phyloP scores from a whole-genome alignment of 2,329 filamentous ascomycete species.

The Colletotrichum musae region DNA sequence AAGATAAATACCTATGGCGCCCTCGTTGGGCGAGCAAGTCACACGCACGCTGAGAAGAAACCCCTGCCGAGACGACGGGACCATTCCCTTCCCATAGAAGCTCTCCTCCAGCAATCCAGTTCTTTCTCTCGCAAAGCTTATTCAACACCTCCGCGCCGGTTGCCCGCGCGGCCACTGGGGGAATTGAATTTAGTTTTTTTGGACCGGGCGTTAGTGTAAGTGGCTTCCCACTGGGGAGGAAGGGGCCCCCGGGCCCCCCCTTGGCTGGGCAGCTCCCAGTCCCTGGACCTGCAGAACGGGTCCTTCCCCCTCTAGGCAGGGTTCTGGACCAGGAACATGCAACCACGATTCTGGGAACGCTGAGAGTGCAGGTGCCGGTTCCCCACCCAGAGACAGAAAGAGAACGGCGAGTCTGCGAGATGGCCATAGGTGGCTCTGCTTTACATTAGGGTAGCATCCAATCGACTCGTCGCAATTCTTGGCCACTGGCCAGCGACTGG shows the following conservation, averaged over 20 bases:
- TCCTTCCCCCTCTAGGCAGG: not conserved
- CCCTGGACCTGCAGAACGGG: constrained; percentile 2
- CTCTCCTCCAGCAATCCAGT: constrained; percentile 5
- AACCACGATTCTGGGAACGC: constrained; percentile 18
- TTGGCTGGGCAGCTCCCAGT: not conserved
- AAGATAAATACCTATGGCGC: constrained; percentile 27
- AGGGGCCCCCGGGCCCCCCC: not conserved
- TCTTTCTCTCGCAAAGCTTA: constrained; percentile 35
- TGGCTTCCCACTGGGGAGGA: constrained; percentile 3
- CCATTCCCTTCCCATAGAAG: not conserved
- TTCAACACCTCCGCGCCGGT: constrained; percentile 23
- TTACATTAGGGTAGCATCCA: constrained; percentile 24
- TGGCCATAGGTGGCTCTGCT: not conserved
- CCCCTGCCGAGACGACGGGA: constrained; percentile 19
- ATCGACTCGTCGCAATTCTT: constrained; percentile 17
- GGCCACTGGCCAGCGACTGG: not conserved
- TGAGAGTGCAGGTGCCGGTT: not conserved
- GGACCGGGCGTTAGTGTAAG: constrained; percentile 21
- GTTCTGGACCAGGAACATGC: constrained; percentile 32
- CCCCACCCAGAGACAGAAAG: not conserved
- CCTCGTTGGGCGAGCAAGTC: constrained; percentile 6
- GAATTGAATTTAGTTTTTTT: not conserved
- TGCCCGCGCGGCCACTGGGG: constrained; percentile 17
- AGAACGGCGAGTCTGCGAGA: not conserved
- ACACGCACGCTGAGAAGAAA: constrained; percentile 11